These are phyloP conservation scores for Stachybotrys echinatus DNA, from an alignment of 2,329 filamentous ascomycete genomes.

Conservation along the genomic window DNA sequence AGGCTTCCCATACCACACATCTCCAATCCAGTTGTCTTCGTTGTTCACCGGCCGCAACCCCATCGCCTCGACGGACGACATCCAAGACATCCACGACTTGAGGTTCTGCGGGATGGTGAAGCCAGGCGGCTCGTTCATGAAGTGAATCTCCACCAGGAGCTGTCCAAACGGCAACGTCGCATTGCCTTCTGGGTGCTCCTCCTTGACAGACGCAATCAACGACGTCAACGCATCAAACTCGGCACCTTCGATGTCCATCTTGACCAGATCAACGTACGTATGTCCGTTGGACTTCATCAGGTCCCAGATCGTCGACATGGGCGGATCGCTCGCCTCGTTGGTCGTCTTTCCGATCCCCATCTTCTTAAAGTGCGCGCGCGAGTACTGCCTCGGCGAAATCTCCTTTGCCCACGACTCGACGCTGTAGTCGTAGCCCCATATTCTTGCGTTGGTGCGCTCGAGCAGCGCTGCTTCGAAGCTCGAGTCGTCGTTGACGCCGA, in stretches of 20 bases:
- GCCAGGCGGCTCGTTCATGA: not conserved
- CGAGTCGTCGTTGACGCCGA: slow-evolving; percentile 30
- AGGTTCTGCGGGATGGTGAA: not conserved
- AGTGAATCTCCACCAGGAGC: slow-evolving; percentile 13
- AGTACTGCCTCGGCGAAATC: slow-evolving; percentile 14
- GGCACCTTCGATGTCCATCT: slow-evolving; percentile 32
- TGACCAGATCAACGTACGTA: slow-evolving; percentile 32
- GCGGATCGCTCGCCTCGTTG: slow-evolving; percentile 16
- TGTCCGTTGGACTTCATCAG: slow-evolving; percentile 31
- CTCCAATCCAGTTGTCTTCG: slow-evolving; percentile 4
- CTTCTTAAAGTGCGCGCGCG: slow-evolving; percentile 24
- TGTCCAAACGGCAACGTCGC: slow-evolving; percentile 12
- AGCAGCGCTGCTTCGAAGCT: slow-evolving; percentile 32
- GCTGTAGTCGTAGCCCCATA: slow-evolving; percentile 34
- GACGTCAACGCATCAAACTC: slow-evolving; percentile 22
- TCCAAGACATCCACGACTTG: not conserved
- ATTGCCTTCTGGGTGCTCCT: not conserved
- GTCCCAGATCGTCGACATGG: slow-evolving; percentile 27
- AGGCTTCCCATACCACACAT: not conserved
- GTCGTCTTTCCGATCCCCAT: slow-evolving; percentile 23
- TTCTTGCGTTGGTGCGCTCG: slow-evolving; percentile 27
- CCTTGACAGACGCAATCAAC: not conserved
- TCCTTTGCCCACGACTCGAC: slow-evolving; percentile 25
- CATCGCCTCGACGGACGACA: not conserved
- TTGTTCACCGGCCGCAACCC: slow-evolving; percentile 3